Conservation (phyloP, 2,329 filamentous ascomycete species). For the Monosporascus sp. region DNA sequence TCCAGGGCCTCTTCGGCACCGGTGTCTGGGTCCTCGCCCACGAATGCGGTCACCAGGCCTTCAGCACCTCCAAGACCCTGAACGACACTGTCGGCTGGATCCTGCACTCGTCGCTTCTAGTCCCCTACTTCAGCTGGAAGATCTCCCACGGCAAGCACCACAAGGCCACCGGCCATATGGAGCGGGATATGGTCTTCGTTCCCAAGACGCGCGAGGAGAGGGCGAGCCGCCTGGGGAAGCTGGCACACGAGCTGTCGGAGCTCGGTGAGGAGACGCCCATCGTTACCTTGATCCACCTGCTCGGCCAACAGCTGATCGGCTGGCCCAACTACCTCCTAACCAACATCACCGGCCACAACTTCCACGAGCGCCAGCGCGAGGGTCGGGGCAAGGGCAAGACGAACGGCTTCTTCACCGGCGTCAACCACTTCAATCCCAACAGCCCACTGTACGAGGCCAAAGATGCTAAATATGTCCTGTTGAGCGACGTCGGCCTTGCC, state of each 20-base stretch:
- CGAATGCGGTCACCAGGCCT: constrained; percentile 95
- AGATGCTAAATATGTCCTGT: constrained; percentile 78
- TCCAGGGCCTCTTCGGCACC: constrained; percentile 90
- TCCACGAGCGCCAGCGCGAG: constrained; percentile 84
- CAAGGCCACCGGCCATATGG: constrained; percentile 96
- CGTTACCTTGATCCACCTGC: constrained; percentile 65
- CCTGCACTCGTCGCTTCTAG: constrained; percentile 79
- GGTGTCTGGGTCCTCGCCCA: constrained; percentile 95
- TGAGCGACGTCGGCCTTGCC: constrained; percentile 78
- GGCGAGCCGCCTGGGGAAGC: constrained; percentile 65
- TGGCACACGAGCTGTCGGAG: constrained; percentile 79
- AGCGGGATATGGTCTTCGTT: constrained; percentile 99
- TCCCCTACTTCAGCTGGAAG: constrained; percentile 99
- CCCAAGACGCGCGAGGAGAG: constrained; percentile 83
- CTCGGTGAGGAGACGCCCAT: constrained; percentile 93
- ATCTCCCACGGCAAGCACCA: constrained; percentile 99
- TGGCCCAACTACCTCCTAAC: constrained; percentile 88
- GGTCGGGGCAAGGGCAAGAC: constrained; percentile 88
- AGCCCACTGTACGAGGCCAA: constrained; percentile 89
- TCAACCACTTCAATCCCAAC: constrained; percentile 90
- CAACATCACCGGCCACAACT: constrained; percentile 96
- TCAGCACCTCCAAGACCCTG: constrained; percentile 83
- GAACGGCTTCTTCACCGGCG: constrained; percentile 73
- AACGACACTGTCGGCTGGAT: constrained; percentile 94
- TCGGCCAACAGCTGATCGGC: constrained; percentile 83